These are phyloP conservation scores for Termitomyces sp. DNA, from an alignment of 768 basidiomycete species.

Conservation along the genomic window DNA sequence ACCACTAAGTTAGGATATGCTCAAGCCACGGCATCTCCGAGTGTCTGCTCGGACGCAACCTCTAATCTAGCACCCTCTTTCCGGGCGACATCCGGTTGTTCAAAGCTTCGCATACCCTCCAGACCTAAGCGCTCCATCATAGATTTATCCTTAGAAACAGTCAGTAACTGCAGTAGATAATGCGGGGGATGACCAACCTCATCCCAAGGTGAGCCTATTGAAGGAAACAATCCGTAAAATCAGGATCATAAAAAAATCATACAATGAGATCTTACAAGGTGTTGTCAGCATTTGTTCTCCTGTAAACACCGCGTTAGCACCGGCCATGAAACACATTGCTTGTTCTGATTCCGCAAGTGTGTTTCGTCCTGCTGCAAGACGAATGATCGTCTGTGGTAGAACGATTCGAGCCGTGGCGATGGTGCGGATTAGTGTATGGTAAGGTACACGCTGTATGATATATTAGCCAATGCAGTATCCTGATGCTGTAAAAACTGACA, in stretches of 20 bases:
- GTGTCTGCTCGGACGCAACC: conserved; percentile 1
- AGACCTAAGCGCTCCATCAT: conserved; percentile 95
- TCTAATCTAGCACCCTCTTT: conserved; percentile 39
- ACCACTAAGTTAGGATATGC: conserved; percentile 1
- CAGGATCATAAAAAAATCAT: conserved; percentile 4
- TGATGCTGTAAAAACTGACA: conserved; percentile 31
- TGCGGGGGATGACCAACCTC: conserved; percentile 42
- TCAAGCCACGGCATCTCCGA: conserved; percentile 1
- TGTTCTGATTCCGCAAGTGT: conserved; percentile 87
- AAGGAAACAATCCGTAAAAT: conserved; percentile 6
- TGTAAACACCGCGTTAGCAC: conserved; percentile 98
- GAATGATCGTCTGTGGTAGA: conserved; percentile 88
- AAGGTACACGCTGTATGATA: conserved; percentile 58
- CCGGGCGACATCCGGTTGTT: conserved; percentile 54
- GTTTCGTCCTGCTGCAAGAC: conserved; percentile 91
- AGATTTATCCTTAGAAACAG: conserved; percentile 64
- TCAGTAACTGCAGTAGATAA: not conserved
- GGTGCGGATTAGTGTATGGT: conserved; percentile 84
- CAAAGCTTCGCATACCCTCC: conserved; percentile 87
- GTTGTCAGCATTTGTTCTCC: conserved; percentile 97
- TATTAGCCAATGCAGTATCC: not conserved
- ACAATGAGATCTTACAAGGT: conserved; percentile 58
- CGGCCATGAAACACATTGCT: conserved; percentile 98
- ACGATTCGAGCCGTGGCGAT: conserved; percentile 94
- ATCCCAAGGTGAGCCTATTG: conserved; percentile 86